Conservation (phyloP, 352 stramenopile species). For the Phytophthora citrophthora region DNA sequence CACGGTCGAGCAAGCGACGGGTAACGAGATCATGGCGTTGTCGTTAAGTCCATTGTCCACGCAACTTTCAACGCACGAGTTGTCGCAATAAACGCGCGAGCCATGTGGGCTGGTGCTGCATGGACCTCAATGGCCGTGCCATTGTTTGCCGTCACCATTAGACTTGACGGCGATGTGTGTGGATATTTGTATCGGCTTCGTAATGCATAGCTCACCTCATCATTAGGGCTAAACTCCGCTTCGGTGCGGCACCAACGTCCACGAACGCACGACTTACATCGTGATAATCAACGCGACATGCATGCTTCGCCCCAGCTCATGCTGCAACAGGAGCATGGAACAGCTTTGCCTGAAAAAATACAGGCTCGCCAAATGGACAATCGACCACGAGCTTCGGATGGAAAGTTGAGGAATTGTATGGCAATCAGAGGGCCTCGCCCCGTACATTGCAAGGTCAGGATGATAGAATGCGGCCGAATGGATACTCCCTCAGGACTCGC, state of each 20-base stretch:
- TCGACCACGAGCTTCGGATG: constrained; percentile 20
- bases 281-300: constrained; percentile 23
- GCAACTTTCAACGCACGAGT: constrained; percentile 5
- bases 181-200: too few species aligned
- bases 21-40: constrained; percentile 5
- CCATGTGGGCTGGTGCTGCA: constrained; percentile 13
- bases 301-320: constrained; percentile 8
- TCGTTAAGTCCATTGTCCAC: constrained; percentile 3
- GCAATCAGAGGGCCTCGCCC: constrained; percentile 8
- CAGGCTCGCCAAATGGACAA: constrained; percentile 4
- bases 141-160: not conserved
- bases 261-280: constrained; percentile 16
- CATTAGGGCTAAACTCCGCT: not conserved
- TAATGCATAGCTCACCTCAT: not conserved
- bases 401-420: constrained; percentile 9
- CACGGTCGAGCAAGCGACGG: constrained; percentile 9
- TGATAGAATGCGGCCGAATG: constrained; percentile 2
- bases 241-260: constrained; percentile 14
- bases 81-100: constrained; percentile 18
- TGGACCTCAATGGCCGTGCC: constrained; percentile 3
- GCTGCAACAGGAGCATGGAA: constrained; percentile 18
- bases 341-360: constrained; percentile 13
- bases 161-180: not conserved
- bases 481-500: constrained; percentile 20
- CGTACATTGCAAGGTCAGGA: not conserved